phyloP scores from a whole-genome alignment of 495 filamentous ascomycete species.

The Aspergillus avenaceus region DNA sequence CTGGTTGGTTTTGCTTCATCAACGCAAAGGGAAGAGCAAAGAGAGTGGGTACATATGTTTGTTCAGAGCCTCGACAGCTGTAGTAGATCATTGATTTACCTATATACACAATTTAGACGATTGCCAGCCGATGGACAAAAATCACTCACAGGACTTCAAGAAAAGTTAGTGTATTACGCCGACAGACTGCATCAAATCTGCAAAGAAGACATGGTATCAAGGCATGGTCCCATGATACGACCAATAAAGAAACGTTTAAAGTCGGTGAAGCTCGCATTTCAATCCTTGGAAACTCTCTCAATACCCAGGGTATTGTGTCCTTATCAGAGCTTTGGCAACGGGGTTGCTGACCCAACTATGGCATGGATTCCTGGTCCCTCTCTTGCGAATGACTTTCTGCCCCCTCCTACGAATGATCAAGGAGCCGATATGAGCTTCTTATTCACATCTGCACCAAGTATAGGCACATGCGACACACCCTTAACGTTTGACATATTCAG shows the following conservation, averaged over 20 bases:
- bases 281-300: not conserved
- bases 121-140: not conserved
- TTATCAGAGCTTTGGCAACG: too few species aligned
- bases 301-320: not conserved
- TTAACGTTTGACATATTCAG: too few species aligned
- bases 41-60: not conserved
- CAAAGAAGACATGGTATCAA: not conserved
- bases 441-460: too few species aligned
- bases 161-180: not conserved
- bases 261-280: not conserved
- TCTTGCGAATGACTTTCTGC: too few species aligned
- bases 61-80: not conserved
- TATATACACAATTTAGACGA: not conserved
- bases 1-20: not conserved
- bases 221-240: not conserved
- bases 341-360: too few species aligned
- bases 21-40: not conserved
- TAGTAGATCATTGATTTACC: not conserved
- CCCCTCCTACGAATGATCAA: too few species aligned
- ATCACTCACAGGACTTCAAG: not conserved
- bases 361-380: too few species aligned
- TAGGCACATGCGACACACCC: too few species aligned
- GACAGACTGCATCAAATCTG: not conserved
- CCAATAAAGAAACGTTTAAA: constrained; percentile 3
- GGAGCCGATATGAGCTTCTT: too few species aligned